phyloP scores from a whole-genome alignment of 2,329 filamentous ascomycete species.

The Fusarium lyarnte region DNA sequence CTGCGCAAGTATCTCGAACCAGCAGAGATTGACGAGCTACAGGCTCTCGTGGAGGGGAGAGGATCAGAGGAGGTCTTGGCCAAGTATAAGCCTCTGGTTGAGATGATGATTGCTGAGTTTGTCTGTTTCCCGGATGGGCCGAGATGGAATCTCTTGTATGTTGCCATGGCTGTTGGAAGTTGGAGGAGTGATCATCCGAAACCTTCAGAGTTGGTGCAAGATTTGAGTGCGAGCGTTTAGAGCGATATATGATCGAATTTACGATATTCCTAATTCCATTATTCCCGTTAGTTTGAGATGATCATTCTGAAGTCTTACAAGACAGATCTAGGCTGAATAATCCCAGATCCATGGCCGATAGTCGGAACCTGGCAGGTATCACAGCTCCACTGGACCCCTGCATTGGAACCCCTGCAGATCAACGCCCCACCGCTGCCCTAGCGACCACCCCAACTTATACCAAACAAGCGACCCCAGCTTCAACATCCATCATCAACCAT shows the following conservation, averaged over 20 bases:
- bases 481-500: constrained; percentile 3
- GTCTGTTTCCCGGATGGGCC: constrained; percentile 42
- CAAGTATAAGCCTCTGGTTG: constrained; percentile 29
- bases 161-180: constrained; percentile 33
- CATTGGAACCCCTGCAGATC: constrained; percentile 9
- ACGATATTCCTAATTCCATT: not conserved
- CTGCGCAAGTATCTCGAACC: constrained; percentile 29
- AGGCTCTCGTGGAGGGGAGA: constrained; percentile 34
- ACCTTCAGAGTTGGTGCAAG: constrained; percentile 9
- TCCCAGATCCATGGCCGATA: not conserved
- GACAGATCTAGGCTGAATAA: too few relatives aligned
- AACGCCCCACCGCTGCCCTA: constrained; percentile 22
- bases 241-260: not conserved
- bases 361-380: not conserved
- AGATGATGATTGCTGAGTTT: constrained; percentile 33
- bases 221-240: not conserved
- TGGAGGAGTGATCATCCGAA: constrained; percentile 24
- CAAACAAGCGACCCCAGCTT: not conserved
- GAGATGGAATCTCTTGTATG: constrained; percentile 38
- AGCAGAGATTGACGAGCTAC: constrained; percentile 26
- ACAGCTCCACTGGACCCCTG: not conserved
- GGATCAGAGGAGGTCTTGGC: constrained; percentile 10
- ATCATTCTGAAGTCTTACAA: too few relatives aligned
- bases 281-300: not conserved
- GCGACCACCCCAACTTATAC: constrained; percentile 26